These are phyloP conservation scores for Panicum hallii DNA, from an alignment of 202 grass and related monocot genomes.

Conservation along the genomic window DNA sequence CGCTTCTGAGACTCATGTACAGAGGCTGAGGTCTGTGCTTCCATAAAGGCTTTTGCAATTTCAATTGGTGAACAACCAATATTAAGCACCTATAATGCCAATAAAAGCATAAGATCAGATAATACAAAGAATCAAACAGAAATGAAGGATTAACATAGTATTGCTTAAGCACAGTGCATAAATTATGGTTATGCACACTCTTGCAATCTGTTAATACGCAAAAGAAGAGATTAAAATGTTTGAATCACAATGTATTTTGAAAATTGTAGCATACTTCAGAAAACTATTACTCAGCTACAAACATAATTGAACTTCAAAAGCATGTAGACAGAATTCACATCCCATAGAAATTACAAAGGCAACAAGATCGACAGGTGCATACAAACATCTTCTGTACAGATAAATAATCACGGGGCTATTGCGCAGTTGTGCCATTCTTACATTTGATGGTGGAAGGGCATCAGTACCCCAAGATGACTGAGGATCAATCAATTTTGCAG, in stretches of 20 bases:
- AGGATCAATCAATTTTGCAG: conserved; percentile 21
- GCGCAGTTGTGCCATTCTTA: conserved; percentile 45
- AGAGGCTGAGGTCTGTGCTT: conserved; percentile 52
- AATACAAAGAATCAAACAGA: conserved; percentile 16
- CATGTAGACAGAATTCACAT: background rate
- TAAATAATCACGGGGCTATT: conserved; percentile 12
- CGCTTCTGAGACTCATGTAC: conserved; percentile 47
- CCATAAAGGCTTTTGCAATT: conserved; percentile 80
- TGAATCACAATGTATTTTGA: background rate
- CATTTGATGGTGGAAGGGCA: conserved; percentile 45
- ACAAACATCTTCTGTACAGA: conserved; percentile 14
- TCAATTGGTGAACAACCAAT: conserved; percentile 65
- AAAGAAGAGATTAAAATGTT: background rate
- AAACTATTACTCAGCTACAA: background rate
- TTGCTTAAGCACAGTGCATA: conserved; percentile 24
- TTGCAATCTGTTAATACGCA: background rate
- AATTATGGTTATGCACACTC: background rate
- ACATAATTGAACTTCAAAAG: conserved; percentile 38
- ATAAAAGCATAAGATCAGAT: conserved; percentile 36
- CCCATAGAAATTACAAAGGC: conserved; percentile 24
- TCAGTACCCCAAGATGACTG: conserved; percentile 25
- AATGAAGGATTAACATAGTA: conserved; percentile 8
- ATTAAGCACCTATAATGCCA: conserved; percentile 55
- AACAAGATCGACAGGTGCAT: background rate
- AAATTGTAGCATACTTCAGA: conserved; percentile 7